Base-by-base conservation (phyloP, 805 yeast genomes). In the Saturnispora besseyi region DNA sequence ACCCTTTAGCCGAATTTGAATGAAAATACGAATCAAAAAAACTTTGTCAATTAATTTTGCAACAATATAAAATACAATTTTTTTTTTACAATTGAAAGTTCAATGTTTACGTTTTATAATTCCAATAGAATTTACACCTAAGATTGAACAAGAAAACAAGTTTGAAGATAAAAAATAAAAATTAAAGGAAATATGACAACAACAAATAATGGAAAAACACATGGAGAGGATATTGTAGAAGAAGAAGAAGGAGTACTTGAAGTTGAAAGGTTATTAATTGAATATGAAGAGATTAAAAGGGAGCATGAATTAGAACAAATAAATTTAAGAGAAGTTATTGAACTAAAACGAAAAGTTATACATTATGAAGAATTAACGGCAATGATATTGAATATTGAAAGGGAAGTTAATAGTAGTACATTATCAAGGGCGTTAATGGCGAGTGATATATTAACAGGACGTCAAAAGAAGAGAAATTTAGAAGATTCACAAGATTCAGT, bases 371-470 rank as follows among this genome's bases (percentile, higher is more conserved):
- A 28, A 29, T 18, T 44, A 29, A 26, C 37, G 8, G n/a, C 41
- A 26, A 29, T 41, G 31, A 24, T 36, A 26, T 15, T 44, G 31
- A 28, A 15, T 33, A 34, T 33, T 24, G 40, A 34, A 18, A 26
- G 30, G 29, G 31, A 33, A 9, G 31, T 33, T 4, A 33, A 15
- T 22, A 15, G 30, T n/a, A 24, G 22, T 13, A 34, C 40, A 28
- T 13, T 44, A 29, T 31, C 30, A 6, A 32, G 34, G 2, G 33
- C 41, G 3, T 26, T 44, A 7, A 29, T 26, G 6, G 24, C 30
- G 21, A 44, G 41, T 26, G 47, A 44, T 33, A 34, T 44, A 15
- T n/a, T 44, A 21, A 34, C 41, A 26, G 47, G 47, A 3, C 41
- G 47, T 15, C 41, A 34, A 34, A 44, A 44, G 18, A 44, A 38